Evolutionary conservation across 495 filamentous ascomycete species (phyloP).

Genomic region (Lepraria neglecta): DNA sequence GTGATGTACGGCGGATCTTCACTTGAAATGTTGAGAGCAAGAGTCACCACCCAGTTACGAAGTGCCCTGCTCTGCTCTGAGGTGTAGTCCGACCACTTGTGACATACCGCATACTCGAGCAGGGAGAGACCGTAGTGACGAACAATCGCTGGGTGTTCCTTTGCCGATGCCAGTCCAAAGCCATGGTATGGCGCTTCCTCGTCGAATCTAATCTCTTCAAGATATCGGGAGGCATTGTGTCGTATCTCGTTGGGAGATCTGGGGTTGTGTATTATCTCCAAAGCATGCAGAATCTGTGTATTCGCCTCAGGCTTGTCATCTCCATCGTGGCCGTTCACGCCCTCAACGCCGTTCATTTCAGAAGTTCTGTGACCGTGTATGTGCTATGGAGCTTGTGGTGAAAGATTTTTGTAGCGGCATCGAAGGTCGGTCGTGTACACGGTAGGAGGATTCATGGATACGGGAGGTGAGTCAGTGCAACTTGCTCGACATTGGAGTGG

Average conservation of each 20-base stretch:
- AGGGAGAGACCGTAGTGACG: slow-evolving; percentile 90
- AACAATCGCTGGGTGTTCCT: slow-evolving; percentile 65
- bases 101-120: slow-evolving; percentile 79
- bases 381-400: background rate
- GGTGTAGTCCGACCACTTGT: slow-evolving; percentile 68
- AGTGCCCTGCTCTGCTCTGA: slow-evolving; percentile 57
- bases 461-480: background rate
- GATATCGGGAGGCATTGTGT: slow-evolving; percentile 70
- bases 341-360: slow-evolving; percentile 9
- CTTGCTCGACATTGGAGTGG: background rate
- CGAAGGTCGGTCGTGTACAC: background rate
- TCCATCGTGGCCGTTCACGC: slow-evolving; percentile 7
- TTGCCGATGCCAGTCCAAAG: slow-evolving; percentile 71
- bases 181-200: slow-evolving; percentile 75
- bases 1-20: slow-evolving; percentile 77
- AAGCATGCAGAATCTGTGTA: slow-evolving; percentile 65
- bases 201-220: slow-evolving; percentile 75
- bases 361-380: background rate
- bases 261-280: slow-evolving; percentile 79
- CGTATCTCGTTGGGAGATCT: slow-evolving; percentile 78
- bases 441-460: slow-evolving; percentile 7
- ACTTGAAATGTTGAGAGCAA: slow-evolving; percentile 64
- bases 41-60: slow-evolving; percentile 64
- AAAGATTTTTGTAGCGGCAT: background rate
- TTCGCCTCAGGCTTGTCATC: slow-evolving; percentile 15